These are phyloP conservation scores for Paecilomyces sp. DNA, from an alignment of 2,329 filamentous ascomycete species.

Conservation along the genomic window DNA sequence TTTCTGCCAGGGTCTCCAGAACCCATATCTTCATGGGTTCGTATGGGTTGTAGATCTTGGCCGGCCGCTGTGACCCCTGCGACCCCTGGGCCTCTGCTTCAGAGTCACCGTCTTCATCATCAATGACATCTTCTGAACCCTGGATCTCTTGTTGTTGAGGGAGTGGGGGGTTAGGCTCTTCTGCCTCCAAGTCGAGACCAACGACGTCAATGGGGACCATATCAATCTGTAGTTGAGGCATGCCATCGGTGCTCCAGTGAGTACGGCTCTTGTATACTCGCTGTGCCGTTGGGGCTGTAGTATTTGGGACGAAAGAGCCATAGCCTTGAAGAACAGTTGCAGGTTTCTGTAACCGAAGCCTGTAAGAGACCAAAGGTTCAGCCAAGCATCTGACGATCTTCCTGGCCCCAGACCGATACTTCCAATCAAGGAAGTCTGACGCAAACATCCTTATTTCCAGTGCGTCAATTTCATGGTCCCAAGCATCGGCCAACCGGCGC, in stretches of 20 bases:
- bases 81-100: conserved; percentile 11
- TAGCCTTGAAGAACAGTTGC: conserved; percentile 25
- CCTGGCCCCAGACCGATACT: conserved; percentile 65
- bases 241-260: conserved; percentile 68
- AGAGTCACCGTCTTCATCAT: conserved; percentile 24
- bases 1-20: conserved; percentile 54
- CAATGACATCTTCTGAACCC: conserved; percentile 23
- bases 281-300: conserved; percentile 52
- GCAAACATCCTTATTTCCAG: conserved; percentile 65
- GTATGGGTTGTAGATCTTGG: conserved; percentile 53
- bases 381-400: conserved; percentile 79
- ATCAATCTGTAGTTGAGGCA: conserved; percentile 69
- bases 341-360: conserved; percentile 35
- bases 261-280: conserved; percentile 60
- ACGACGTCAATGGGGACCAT: conserved; percentile 72
- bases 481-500: conserved; percentile 43
- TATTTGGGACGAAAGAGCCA: conserved; percentile 30
- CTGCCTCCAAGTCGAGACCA: conserved; percentile 64
- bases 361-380: conserved; percentile 64
- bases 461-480: conserved; percentile 60
- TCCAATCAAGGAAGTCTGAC: conserved; percentile 80
- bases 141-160: conserved; percentile 22
- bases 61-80: not conserved
- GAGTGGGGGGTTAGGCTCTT: conserved; percentile 56
- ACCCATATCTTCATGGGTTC: conserved; percentile 63